phyloP scores from a whole-genome alignment of 441 rosid genomes.

The Adansonia gregorii region DNA sequence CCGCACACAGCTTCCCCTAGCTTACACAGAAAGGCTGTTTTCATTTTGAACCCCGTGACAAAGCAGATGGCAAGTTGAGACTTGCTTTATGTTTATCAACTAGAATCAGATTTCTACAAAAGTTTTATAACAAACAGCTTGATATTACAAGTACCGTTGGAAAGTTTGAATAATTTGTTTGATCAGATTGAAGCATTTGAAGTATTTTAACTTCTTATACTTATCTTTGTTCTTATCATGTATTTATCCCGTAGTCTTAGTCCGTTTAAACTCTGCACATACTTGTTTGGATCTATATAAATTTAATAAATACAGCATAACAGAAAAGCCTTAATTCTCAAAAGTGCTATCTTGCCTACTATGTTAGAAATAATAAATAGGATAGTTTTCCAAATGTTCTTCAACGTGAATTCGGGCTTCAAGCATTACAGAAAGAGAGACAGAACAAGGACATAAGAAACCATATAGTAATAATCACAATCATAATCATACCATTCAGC shows the following conservation, averaged over 20 bases:
- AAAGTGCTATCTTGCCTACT: no score
- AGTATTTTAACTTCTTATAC: no score
- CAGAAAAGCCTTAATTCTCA: no score
- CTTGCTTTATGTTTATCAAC: neutral
- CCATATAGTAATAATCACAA: neutral
- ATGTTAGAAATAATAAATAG: conserved; percentile 4
- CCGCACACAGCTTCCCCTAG: neutral
- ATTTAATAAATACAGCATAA: neutral
- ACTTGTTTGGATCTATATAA: neutral
- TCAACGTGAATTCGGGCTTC: neutral
- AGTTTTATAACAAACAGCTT: neutral
- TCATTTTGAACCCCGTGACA: neutral
- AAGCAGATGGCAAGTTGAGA: neutral
- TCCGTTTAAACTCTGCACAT: neutral
- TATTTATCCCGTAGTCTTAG: neutral
- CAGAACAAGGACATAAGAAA: conserved; percentile 7
- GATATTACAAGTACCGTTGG: neutral
- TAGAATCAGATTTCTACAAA: neutral
- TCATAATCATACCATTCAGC: conserved; percentile 72
- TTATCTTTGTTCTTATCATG: neutral
- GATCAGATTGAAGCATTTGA: no score
- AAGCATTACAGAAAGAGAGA: neutral
- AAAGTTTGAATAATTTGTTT: no score
- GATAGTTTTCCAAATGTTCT: neutral
- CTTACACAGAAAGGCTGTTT: neutral